These are phyloP conservation scores for Coemansia sp. DNA, from an alignment of 192 early-diverging fungal species.

Conservation along the genomic window DNA sequence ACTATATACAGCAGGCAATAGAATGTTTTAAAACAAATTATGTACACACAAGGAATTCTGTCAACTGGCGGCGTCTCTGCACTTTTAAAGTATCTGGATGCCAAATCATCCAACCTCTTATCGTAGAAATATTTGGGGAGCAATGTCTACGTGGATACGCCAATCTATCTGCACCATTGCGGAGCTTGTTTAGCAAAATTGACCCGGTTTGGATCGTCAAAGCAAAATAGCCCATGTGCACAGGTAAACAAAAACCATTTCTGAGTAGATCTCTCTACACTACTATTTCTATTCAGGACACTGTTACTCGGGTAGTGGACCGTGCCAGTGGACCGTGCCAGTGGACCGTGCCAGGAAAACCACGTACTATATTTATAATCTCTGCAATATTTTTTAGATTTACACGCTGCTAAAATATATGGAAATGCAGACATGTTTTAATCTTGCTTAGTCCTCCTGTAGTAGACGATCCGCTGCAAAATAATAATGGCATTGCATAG, in stretches of 20 bases:
- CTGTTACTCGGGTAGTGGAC: not conserved
- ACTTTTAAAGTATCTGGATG: not conserved
- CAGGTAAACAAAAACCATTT: not conserved
- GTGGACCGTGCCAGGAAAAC: not conserved
- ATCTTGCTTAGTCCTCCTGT: not conserved
- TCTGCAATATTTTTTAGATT: not conserved
- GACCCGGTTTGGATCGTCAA: not conserved
- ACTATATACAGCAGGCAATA: not conserved
- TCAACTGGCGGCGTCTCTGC: not conserved
- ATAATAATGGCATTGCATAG: not conserved
- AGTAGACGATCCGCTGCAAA: conserved; percentile 10
- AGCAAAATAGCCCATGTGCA: not conserved
- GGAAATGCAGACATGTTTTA: not conserved
- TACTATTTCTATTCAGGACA: not conserved
- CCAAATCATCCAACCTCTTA: not conserved
- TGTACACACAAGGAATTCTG: not conserved
- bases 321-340: not conserved
- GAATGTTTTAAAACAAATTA: too few species aligned
- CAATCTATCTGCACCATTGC: not conserved
- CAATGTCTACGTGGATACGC: not conserved
- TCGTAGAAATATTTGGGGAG: not conserved
- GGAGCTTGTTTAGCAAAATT: not conserved
- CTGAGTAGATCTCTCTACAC: not conserved
- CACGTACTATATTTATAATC: not conserved
- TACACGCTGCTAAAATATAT: not conserved